These are phyloP conservation scores for Flaveria linearis DNA, from an alignment of 129 eudicot species.

Conservation along the genomic window DNA sequence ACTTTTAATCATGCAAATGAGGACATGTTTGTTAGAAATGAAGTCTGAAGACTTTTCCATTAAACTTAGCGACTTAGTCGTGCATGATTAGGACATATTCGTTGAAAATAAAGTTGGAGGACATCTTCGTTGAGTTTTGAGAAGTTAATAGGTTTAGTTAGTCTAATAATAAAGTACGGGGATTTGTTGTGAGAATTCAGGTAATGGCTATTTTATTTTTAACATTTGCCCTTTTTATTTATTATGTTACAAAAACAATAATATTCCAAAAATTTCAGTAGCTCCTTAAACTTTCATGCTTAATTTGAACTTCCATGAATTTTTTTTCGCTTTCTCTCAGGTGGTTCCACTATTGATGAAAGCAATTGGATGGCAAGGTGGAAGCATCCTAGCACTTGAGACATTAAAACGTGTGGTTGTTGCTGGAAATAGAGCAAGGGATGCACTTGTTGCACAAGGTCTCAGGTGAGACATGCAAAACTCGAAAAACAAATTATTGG, in stretches of 20 bases:
- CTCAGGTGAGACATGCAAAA: conserved; percentile 57
- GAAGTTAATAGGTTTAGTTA: neutral
- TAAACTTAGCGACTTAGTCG: too few species aligned
- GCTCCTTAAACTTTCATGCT: neutral
- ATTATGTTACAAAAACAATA: neutral
- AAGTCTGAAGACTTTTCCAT: neutral
- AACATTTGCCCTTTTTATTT: neutral
- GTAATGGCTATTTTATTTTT: too few species aligned
- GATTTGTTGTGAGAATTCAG: too few species aligned
- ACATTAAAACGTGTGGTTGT: conserved; percentile 95
- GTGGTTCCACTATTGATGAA: conserved; percentile 98
- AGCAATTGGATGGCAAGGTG: conserved; percentile 99
- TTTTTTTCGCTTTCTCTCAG: conserved; percentile 31
- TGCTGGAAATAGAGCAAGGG: conserved; percentile 97
- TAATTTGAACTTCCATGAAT: neutral
- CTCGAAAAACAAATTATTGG: neutral
- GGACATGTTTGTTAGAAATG: neutral
- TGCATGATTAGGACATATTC: neutral
- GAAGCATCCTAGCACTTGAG: conserved; percentile 97
- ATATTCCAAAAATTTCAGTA: neutral
- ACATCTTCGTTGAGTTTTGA: too few species aligned
- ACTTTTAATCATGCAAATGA: too few species aligned
- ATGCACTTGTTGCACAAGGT: conserved; percentile 99
- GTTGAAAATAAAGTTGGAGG: neutral
- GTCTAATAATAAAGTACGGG: neutral